Evolutionary conservation across 2,329 filamentous ascomycete species (phyloP), one percentile per base, ranked within the genome.

Genomic region (Aspergillus aculeatinus): DNA sequence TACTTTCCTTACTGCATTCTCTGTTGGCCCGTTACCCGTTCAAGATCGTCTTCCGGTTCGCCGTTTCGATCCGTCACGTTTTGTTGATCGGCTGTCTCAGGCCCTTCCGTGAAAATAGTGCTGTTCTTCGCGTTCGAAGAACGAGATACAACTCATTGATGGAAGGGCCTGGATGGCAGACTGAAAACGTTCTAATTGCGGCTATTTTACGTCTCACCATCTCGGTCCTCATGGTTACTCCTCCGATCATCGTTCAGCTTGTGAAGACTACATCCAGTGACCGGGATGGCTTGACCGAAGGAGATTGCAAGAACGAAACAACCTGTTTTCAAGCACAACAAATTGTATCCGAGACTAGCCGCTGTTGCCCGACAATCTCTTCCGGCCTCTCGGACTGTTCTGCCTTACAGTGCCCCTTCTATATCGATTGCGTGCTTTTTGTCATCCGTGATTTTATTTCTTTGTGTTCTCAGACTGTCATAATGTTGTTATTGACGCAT

Each of bases 1-100:
- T 70, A 70, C 68, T 60, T 63, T 50, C 55, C 53, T 55, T 68
- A 68, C 64, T 75, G 70, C 72, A 73, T 67, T 70, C 69, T 73
- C 70, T 69, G 64, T 68, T 65, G 72, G 72, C 72, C 72, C 65
- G 69, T 67, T 67, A 72, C 64, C 69, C 69, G 62, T 67, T 68
- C 63, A 72, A 70, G 72, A 74, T 73, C 68, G 63, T 67, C 61
- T 67, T 68, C 70, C 70, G 72, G 72, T 68, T 58, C 58, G 59
- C 70, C 67, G 68, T 69, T 70, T 74, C 70, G 72, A 71, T 61
- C 65, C 60, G 61, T 66, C 65, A 65, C 63, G 68, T 66, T 35
- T 68, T 64, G 44, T 51, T 64, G 61, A 59, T 63, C 62, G 58
- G 61, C 51, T 44, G 54, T 52, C 53, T 48, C 47, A 51, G 48